Evolutionary conservation across 805 yeast genomes (phyloP).

Genomic region (Candida pseudoglaebosa): DNA sequence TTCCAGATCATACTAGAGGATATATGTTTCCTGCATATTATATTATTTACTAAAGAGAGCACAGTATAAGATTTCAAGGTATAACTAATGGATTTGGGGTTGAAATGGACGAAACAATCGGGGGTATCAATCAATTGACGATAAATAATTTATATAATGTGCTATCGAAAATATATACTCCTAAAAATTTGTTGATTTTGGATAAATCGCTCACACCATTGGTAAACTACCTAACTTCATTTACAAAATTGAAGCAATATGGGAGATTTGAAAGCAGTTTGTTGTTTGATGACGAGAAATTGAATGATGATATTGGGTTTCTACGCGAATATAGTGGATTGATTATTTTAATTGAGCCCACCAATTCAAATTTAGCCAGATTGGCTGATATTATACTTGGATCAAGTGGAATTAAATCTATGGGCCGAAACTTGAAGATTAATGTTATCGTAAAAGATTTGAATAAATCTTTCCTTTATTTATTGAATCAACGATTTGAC

Average conservation of each 20-base stretch:
- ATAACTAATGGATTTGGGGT: neutral
- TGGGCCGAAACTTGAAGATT: slow-evolving; percentile 5
- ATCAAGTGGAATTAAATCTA: slow-evolving; percentile 7
- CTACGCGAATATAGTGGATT: slow-evolving; percentile 15
- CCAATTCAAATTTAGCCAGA: slow-evolving; percentile 14
- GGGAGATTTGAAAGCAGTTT: slow-evolving; percentile 47
- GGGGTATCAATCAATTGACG: slow-evolving; percentile 16
- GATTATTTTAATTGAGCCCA: slow-evolving; percentile 14
- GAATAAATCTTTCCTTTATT: slow-evolving; percentile 27
- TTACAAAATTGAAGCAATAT: slow-evolving; percentile 45
- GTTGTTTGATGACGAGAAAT: slow-evolving; percentile 37
- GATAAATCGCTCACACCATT: slow-evolving; percentile 46
- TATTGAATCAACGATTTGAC: slow-evolving; percentile 21
- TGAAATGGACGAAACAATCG: slow-evolving; percentile 2
- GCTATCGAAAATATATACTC: slow-evolving; percentile 22
- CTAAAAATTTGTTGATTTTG: slow-evolving; percentile 32
- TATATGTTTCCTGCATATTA: too few species aligned
- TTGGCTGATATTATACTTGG: slow-evolving; percentile 8
- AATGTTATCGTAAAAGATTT: slow-evolving; percentile 36
- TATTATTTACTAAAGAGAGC: too few species aligned
- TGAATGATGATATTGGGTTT: slow-evolving; percentile 8
- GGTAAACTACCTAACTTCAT: slow-evolving; percentile 53
- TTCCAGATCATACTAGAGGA: too few species aligned
- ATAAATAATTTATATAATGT: slow-evolving; percentile 16
- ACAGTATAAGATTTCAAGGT: neutral